Evolutionary conservation across 2,329 filamentous ascomycete species (phyloP).

Genomic region (Fusarium sp.): DNA sequence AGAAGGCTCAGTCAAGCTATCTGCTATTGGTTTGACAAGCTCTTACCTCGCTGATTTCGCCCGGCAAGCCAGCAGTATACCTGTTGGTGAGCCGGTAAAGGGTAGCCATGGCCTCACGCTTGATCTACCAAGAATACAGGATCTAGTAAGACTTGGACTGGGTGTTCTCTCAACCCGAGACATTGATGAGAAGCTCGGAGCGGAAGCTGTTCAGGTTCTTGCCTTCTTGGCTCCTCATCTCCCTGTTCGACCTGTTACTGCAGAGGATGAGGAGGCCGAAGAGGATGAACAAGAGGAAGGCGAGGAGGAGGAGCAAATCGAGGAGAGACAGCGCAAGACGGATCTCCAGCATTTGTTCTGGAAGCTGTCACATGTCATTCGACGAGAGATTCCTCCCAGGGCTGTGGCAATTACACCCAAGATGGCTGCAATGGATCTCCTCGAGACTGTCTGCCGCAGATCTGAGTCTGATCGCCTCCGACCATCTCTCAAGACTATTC

Average conservation of each 20-base stretch:
- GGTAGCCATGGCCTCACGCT: slow-evolving; percentile 80
- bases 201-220: slow-evolving; percentile 83
- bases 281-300: slow-evolving; percentile 59
- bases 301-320: slow-evolving; percentile 57
- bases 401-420: slow-evolving; percentile 78
- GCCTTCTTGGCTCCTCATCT: slow-evolving; percentile 80
- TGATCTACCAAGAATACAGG: slow-evolving; percentile 72
- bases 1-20: slow-evolving; percentile 80
- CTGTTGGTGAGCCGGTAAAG: slow-evolving; percentile 67
- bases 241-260: slow-evolving; percentile 54
- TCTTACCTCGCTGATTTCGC: slow-evolving; percentile 86
- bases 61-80: slow-evolving; percentile 65
- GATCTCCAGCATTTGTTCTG: slow-evolving; percentile 80
- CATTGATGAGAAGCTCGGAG: slow-evolving; percentile 80
- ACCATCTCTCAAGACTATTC: slow-evolving; percentile 72
- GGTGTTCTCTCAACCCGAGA: slow-evolving; percentile 71
- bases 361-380: slow-evolving; percentile 81
- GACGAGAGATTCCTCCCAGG: slow-evolving; percentile 77
- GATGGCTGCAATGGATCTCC: slow-evolving; percentile 78
- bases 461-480: slow-evolving; percentile 69
- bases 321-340: slow-evolving; percentile 57
- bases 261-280: slow-evolving; percentile 55
- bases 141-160: slow-evolving; percentile 65
- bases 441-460: slow-evolving; percentile 76
- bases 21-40: slow-evolving; percentile 79